These are phyloP conservation scores for Aphanomyces astaci DNA, from an alignment of 352 stramenopile genomes.

Conservation along the genomic window DNA sequence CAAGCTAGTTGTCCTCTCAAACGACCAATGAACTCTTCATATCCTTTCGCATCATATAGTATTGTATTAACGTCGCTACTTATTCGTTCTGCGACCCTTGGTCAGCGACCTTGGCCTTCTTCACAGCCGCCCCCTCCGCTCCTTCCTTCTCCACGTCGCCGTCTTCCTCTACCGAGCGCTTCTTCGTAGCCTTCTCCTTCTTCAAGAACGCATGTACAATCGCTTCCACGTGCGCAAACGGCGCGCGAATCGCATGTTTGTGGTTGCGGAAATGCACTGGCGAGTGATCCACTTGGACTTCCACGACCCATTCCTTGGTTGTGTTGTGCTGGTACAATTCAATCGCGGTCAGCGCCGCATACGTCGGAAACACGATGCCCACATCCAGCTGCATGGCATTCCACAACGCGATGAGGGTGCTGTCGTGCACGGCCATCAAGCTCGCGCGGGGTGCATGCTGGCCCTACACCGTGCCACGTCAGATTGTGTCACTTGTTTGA, in stretches of 20 bases:
- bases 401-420: slow-evolving; percentile 66
- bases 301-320: slow-evolving; percentile 40
- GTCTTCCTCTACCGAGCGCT: background rate
- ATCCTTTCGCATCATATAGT: no score
- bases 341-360: slow-evolving; percentile 66
- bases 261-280: slow-evolving; percentile 45
- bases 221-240: slow-evolving; percentile 45
- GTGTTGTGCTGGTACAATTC: slow-evolving; percentile 44
- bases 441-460: slow-evolving; percentile 27
- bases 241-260: slow-evolving; percentile 35
- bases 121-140: background rate
- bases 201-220: slow-evolving; percentile 42
- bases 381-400: slow-evolving; percentile 55
- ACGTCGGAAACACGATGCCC: slow-evolving; percentile 48
- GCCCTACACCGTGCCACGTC: background rate
- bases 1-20: no score
- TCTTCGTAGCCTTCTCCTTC: background rate
- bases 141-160: background rate
- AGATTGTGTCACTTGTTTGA: background rate
- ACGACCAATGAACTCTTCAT: no score
- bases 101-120: slow-evolving; percentile 18
- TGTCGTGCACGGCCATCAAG: slow-evolving; percentile 73
- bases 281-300: slow-evolving; percentile 43
- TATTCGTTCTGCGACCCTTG: no score
- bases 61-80: no score